Evolutionary conservation across 1,284 basidiomycete genomes (phyloP).

Genomic region (Papiliotrema nemorosa): DNA sequence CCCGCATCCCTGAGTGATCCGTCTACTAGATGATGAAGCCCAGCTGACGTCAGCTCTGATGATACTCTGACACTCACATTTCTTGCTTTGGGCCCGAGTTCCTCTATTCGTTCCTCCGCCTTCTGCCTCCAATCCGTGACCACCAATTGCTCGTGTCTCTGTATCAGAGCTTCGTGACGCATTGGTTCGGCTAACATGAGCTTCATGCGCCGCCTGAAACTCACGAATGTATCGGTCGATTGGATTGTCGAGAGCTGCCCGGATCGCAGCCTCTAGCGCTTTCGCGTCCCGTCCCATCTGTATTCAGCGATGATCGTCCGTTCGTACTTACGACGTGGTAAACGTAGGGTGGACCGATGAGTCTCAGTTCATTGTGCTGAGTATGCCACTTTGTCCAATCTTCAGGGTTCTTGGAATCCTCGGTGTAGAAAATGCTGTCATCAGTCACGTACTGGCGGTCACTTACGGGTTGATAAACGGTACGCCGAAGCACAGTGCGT

Average conservation of each 20-base stretch:
- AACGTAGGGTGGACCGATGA: constrained; percentile 45
- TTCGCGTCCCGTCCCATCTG: constrained; percentile 15
- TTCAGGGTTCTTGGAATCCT: constrained; percentile 30
- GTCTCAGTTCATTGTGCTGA: constrained; percentile 43
- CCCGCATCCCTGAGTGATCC: too few species aligned
- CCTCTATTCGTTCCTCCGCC: background rate
- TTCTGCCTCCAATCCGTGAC: constrained; percentile 3
- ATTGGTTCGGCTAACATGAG: constrained; percentile 1
- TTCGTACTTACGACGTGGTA: constrained; percentile 41
- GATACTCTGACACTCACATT: too few species aligned
- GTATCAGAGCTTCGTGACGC: background rate
- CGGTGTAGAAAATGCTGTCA: constrained; percentile 26
- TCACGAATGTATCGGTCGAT: constrained; percentile 34
- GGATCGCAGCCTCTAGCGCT: constrained; percentile 21
- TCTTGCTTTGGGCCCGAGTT: too few species aligned
- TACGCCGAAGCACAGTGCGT: constrained; percentile 50
- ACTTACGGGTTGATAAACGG: constrained; percentile 49
- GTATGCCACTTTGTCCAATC: constrained; percentile 41
- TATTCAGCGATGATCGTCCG: background rate
- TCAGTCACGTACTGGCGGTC: background rate
- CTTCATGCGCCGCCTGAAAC: background rate
- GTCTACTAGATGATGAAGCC: too few species aligned
- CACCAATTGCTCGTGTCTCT: background rate
- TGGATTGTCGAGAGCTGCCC: constrained; percentile 22
- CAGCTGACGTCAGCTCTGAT: too few species aligned